A percentile compares a stretch with the other conserved stretches of the same genome.
phyloP scores from a whole-genome alignment of 257 asterid genomes.

The Eustoma russellianum region DNA sequence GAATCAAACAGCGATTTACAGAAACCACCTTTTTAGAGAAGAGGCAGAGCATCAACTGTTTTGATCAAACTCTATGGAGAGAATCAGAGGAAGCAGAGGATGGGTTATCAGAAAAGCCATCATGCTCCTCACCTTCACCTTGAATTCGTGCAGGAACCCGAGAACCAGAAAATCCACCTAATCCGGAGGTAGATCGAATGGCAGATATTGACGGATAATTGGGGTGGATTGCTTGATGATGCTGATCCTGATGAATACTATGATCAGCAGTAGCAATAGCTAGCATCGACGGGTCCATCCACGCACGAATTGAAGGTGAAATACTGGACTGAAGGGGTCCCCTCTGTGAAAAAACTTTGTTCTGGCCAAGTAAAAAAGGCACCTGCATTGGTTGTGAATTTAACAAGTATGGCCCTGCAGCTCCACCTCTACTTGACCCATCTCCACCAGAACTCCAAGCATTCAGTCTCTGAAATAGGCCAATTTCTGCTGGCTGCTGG shows the following conservation, averaged over 20 bases:
- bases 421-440: slow-evolving; percentile 22
- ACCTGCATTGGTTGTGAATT: slow-evolving; percentile 40
- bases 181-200: slow-evolving; percentile 55
- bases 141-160: slow-evolving; percentile 90
- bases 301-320: slow-evolving; percentile 95
- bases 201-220: slow-evolving; percentile 43
- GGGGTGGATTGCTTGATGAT: slow-evolving; percentile 40
- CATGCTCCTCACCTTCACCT: slow-evolving; percentile 99
- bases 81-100: slow-evolving; percentile 99
- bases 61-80: slow-evolving; percentile 47
- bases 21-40: slow-evolving; percentile 18
- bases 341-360: slow-evolving; percentile 83
- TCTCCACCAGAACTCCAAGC: slow-evolving; percentile 62
- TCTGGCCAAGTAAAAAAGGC: slow-evolving; percentile 61
- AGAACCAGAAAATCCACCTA: slow-evolving; percentile 69
- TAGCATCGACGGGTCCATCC: slow-evolving; percentile 64
- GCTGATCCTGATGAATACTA: slow-evolving; percentile 24
- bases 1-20: background rate
- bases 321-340: slow-evolving; percentile 99
- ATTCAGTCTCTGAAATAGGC: slow-evolving; percentile 45
- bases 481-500: slow-evolving; percentile 22
- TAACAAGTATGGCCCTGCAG: slow-evolving; percentile 36
- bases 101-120: slow-evolving; percentile 77
- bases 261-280: slow-evolving; percentile 45
- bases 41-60: slow-evolving; percentile 10